These are phyloP conservation scores for Gigaspora rosea DNA, from an alignment of 192 early-diverging fungal species.

Conservation along the genomic window DNA sequence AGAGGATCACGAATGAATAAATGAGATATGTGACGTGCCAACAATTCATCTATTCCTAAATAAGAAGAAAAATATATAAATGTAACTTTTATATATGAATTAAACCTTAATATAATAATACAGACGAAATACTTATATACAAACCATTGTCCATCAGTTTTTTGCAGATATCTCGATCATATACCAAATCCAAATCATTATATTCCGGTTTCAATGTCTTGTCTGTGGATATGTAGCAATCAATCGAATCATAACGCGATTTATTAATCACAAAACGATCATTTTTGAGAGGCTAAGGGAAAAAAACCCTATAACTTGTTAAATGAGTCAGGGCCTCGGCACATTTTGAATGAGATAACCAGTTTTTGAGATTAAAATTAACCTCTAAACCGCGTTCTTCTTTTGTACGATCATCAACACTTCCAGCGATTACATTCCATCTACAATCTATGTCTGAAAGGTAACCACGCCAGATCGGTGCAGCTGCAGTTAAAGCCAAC, in stretches of 20 bases:
- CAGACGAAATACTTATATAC: not conserved
- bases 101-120: not conserved
- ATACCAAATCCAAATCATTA: slow-evolving; percentile 87
- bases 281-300: slow-evolving; percentile 63
- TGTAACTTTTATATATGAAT: not conserved
- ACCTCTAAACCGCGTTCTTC: slow-evolving; percentile 87
- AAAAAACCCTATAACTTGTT: slow-evolving; percentile 25
- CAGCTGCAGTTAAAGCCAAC: slow-evolving; percentile 87
- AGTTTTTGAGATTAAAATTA: slow-evolving; percentile 16
- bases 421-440: slow-evolving; percentile 94
- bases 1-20: slow-evolving; percentile 98
- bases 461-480: slow-evolving; percentile 93
- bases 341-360: slow-evolving; percentile 26
- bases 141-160: slow-evolving; percentile 65
- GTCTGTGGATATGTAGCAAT: slow-evolving; percentile 79
- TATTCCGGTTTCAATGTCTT: slow-evolving; percentile 80
- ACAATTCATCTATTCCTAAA: slow-evolving; percentile 73
- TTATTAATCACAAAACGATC: slow-evolving; percentile 86
- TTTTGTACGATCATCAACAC: slow-evolving; percentile 90
- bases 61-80: not conserved
- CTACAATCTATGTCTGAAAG: slow-evolving; percentile 94
- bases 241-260: slow-evolving; percentile 95
- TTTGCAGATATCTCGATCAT: slow-evolving; percentile 77
- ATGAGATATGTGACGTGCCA: slow-evolving; percentile 92
- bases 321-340: slow-evolving; percentile 17